Base-by-base conservation (phyloP, 495 filamentous ascomycete species). In the Aspergillus asperescens region DNA sequence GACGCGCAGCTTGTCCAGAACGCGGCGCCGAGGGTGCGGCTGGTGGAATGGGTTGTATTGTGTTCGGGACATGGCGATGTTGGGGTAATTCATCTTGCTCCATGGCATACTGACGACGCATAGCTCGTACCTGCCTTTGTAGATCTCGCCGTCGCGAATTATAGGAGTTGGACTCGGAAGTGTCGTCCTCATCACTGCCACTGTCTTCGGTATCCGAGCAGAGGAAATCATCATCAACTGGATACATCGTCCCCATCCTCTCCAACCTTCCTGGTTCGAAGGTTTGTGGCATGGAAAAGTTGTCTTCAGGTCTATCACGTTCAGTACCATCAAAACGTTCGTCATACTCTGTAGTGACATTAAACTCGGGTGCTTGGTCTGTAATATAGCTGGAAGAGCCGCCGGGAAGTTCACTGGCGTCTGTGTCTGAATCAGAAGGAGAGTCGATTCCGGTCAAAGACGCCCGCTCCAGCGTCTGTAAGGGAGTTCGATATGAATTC, bases 151-250 rank as follows among this genome's bases (percentile, higher is more conserved):
- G 73, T 24, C 63, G 66, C 10, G 63, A 68, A 23, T 56, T 52
- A 41, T 62, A 60, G 12, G 48, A 62, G 43, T 40, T 62, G 54
- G 55, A 29, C 10, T 61, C 58, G 5, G 50, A 46, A 1, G 34
- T 31, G 7, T 70, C 67, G 23, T 66, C 64, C 23, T 71, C 75
- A 34, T 74, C 76, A 4, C 76, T 70, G 44, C 75, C 76, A 25
- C 49, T 57, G 4, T 83, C 78, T 18, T 81, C 79, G 42, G 74
- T 80, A 35, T 77, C 72, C 6, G 78, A 69, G 7, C 73, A 73
- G 20, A 77, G 57, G 56, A 56, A 34, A 42, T 72, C 66, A 10
- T 74, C 70, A 1, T 74, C 70, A 4, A 60, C 31, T 19, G 56
- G 58, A 25, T 53, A 44, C 13, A 25, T n/a, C 6, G 29, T 19